A percentile compares a stretch with the other conserved stretches of the same genome.
These are phyloP conservation scores for Deinandra increscens DNA, from an alignment of 129 eudicot species.

Conservation along the genomic window DNA sequence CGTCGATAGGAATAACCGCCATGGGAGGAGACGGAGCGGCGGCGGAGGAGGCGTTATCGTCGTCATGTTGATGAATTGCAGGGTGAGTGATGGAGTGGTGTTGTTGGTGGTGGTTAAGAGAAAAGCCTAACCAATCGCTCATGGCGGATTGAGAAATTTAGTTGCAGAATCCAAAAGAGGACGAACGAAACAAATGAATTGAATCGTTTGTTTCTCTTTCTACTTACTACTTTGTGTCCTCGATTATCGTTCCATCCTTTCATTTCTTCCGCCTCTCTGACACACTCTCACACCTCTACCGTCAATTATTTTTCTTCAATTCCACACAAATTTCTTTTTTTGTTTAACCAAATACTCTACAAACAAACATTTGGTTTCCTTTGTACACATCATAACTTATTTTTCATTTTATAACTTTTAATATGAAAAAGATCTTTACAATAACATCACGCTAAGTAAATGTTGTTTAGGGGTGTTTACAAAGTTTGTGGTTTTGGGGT, in stretches of 20 bases:
- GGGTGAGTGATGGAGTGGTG: slow-evolving; percentile 12
- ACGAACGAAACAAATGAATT: background rate
- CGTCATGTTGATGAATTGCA: slow-evolving; percentile 10
- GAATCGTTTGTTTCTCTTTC: background rate
- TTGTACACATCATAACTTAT: no score
- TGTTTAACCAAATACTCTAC: no score
- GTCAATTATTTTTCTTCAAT: background rate
- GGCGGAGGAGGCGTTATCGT: background rate
- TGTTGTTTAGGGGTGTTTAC: no score
- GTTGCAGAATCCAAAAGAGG: background rate
- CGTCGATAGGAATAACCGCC: slow-evolving; percentile 37
- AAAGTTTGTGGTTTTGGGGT: no score
- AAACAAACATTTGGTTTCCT: no score
- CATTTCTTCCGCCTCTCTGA: slow-evolving; percentile 14
- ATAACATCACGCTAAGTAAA: no score
- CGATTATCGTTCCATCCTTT: slow-evolving; percentile 32
- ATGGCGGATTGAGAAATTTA: slow-evolving; percentile 17
- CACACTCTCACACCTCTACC: slow-evolving; percentile 1
- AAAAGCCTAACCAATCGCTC: slow-evolving; percentile 73
- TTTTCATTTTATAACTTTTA: no score
- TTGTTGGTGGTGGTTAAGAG: no score
- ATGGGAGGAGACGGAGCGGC: slow-evolving; percentile 16
- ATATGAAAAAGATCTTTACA: no score
- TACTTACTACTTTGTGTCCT: background rate
- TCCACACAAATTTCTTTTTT: background rate